Conservation (phyloP, 192 early-diverging fungal species). For the Linnemannia elongata region DNA sequence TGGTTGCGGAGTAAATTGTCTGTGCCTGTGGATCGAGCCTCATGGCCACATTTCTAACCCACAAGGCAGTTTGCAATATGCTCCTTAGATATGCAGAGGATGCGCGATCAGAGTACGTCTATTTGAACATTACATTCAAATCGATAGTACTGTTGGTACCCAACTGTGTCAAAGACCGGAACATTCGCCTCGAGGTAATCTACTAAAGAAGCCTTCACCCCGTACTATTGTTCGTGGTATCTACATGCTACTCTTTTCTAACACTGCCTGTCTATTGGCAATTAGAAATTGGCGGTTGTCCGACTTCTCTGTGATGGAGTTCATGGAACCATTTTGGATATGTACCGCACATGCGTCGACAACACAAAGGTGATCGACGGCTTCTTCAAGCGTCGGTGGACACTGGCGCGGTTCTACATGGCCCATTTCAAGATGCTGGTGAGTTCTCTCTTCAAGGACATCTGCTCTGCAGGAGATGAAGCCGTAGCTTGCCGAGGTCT, state of each 20-base stretch:
- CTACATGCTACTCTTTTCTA: not conserved
- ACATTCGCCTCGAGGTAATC: slow-evolving; percentile 25
- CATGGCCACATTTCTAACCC: not conserved
- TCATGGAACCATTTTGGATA: slow-evolving; percentile 15
- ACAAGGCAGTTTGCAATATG: slow-evolving; percentile 39
- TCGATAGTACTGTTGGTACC: slow-evolving; percentile 17
- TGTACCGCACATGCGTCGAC: not conserved
- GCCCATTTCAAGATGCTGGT: slow-evolving; percentile 12
- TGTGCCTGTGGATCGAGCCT: no score
- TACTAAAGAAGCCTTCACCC: not conserved
- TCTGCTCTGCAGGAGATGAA: slow-evolving; percentile 12
- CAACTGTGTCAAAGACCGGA: slow-evolving; percentile 18
- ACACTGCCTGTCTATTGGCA: not conserved
- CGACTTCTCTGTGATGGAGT: slow-evolving; percentile 21
- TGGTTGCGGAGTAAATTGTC: slow-evolving; percentile 22
- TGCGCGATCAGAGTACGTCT: slow-evolving; percentile 25
- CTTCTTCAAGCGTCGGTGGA: slow-evolving; percentile 19
- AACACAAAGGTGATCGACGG: not conserved
- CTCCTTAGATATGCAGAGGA: slow-evolving; percentile 25
- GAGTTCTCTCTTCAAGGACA: slow-evolving; percentile 20
- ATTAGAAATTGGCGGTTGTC: slow-evolving; percentile 1
- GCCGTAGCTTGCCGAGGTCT: slow-evolving; percentile 9
- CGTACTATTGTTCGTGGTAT: not conserved
- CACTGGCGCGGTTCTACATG: slow-evolving; percentile 23
- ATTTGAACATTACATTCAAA: slow-evolving; percentile 26